These are phyloP conservation scores for Westerdykella aurantiaca DNA, from an alignment of 2,329 filamentous ascomycete species.

Conservation along the genomic window DNA sequence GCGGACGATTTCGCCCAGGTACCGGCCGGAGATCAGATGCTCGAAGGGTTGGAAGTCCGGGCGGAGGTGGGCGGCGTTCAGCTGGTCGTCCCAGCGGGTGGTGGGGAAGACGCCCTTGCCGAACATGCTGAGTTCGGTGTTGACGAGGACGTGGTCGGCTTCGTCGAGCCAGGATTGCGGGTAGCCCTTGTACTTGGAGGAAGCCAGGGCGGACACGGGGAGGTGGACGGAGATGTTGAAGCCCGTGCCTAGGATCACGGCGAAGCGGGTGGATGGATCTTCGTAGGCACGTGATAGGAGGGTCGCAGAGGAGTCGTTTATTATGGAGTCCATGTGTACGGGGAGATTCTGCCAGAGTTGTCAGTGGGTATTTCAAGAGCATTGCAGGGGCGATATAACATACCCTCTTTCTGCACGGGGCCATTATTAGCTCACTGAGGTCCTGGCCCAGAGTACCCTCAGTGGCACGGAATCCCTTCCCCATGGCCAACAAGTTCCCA, in stretches of 20 bases:
- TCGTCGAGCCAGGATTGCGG: slow-evolving; percentile 51
- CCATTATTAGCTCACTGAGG: slow-evolving; percentile 54
- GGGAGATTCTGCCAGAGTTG: slow-evolving; percentile 41
- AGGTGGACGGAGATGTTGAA: slow-evolving; percentile 61
- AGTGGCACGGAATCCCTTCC: slow-evolving; percentile 59
- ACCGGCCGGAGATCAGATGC: slow-evolving; percentile 58
- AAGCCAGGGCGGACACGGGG: slow-evolving; percentile 49
- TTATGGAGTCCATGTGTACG: slow-evolving; percentile 56
- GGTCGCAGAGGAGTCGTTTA: slow-evolving; percentile 59
- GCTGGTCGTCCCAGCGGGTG: slow-evolving; percentile 56
- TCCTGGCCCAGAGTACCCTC: slow-evolving; percentile 55
- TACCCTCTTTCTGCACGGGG: slow-evolving; percentile 50
- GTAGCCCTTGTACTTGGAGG: slow-evolving; percentile 52
- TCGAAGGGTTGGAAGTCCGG: slow-evolving; percentile 62
- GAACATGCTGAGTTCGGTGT: slow-evolving; percentile 63
- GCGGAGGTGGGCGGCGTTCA: slow-evolving; percentile 52
- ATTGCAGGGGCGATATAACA: slow-evolving; percentile 7
- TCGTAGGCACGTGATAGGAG: slow-evolving; percentile 58
- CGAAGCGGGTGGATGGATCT: slow-evolving; percentile 56
- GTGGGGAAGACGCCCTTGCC: slow-evolving; percentile 53
- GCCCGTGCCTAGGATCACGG: slow-evolving; percentile 59
- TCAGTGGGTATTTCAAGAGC: slow-evolving; percentile 11
- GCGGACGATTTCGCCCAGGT: slow-evolving; percentile 58
- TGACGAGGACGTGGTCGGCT: slow-evolving; percentile 58
- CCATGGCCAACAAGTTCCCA: slow-evolving; percentile 56